Conservation (phyloP, 164 flowering plant genomes). For the Stephania yunnanensis region DNA sequence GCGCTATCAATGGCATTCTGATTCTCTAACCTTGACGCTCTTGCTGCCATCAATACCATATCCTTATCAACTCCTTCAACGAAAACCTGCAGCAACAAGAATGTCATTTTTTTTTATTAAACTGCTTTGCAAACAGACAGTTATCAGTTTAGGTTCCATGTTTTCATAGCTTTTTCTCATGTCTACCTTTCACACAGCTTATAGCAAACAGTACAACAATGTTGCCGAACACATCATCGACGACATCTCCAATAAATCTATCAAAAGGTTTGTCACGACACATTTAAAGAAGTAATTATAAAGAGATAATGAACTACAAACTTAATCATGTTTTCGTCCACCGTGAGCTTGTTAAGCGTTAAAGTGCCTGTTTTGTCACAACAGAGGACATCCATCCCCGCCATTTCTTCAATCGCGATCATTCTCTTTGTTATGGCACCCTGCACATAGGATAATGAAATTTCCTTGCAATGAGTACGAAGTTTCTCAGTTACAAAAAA, state of each 20-base stretch:
- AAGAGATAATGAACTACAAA: constrained; percentile 20
- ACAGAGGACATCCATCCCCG: constrained; percentile 96
- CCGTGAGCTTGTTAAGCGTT: constrained; percentile 74
- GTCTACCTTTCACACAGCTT: too few relatives aligned
- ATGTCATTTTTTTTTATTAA: not conserved
- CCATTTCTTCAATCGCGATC: constrained; percentile 98
- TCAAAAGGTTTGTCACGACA: too few relatives aligned
- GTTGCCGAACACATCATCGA: too few relatives aligned
- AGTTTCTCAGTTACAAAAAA: not conserved
- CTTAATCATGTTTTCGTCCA: constrained; percentile 85
- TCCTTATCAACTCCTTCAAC: constrained; percentile 46
- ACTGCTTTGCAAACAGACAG: too few relatives aligned
- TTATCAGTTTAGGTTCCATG: too few relatives aligned
- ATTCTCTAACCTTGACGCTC: constrained; percentile 47
- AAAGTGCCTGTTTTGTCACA: constrained; percentile 91
- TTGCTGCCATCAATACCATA: constrained; percentile 52
- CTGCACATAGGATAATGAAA: constrained; percentile 27
- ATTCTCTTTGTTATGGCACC: constrained; percentile 95
- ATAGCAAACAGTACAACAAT: too few relatives aligned
- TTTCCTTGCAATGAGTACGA: not conserved
- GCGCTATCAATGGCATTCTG: constrained; percentile 62
- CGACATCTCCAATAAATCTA: too few relatives aligned
- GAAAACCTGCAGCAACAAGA: constrained; percentile 34
- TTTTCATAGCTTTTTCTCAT: too few relatives aligned
- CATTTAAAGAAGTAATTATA: too few relatives aligned